A percentile compares a stretch with the other conserved stretches of the same genome.
phyloP scores from a whole-genome alignment of 176 grass and related monocot species.

The Luzula sylvatica region DNA sequence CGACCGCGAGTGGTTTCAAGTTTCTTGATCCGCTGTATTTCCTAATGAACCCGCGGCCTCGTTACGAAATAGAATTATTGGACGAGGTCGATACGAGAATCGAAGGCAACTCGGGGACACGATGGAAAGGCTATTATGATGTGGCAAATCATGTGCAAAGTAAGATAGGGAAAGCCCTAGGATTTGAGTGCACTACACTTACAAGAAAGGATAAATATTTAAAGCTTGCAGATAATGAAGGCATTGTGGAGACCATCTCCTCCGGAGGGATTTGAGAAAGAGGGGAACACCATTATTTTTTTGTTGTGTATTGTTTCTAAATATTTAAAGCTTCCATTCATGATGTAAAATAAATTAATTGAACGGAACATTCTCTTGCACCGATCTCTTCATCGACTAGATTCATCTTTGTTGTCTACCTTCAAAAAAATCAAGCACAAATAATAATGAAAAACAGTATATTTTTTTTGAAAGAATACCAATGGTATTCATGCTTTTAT shows the following conservation, averaged over 20 bases:
- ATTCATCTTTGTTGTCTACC: too few species aligned
- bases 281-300: too few species aligned
- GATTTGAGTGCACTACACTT: slow-evolving; percentile 50
- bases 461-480: too few species aligned
- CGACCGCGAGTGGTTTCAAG: slow-evolving; percentile 57
- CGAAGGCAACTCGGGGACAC: background rate
- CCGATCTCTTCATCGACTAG: too few species aligned
- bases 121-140: slow-evolving; percentile 4
- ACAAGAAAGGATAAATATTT: slow-evolving; percentile 92
- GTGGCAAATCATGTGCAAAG: slow-evolving; percentile 69
- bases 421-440: too few species aligned
- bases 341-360: too few species aligned
- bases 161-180: slow-evolving; percentile 38
- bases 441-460: too few species aligned
- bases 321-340: too few species aligned
- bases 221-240: slow-evolving; percentile 79
- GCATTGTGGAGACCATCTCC: slow-evolving; percentile 23
- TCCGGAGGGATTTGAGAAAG: too few species aligned
- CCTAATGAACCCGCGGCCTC: slow-evolving; percentile 50
- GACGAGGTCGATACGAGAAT: slow-evolving; percentile 11
- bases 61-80: slow-evolving; percentile 43
- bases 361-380: too few species aligned
- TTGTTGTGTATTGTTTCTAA: too few species aligned
- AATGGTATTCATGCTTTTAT: too few species aligned
- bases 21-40: slow-evolving; percentile 49